Evolutionary conservation across 2,329 filamentous ascomycete species (phyloP).

Genomic region (Cadophora sp.): DNA sequence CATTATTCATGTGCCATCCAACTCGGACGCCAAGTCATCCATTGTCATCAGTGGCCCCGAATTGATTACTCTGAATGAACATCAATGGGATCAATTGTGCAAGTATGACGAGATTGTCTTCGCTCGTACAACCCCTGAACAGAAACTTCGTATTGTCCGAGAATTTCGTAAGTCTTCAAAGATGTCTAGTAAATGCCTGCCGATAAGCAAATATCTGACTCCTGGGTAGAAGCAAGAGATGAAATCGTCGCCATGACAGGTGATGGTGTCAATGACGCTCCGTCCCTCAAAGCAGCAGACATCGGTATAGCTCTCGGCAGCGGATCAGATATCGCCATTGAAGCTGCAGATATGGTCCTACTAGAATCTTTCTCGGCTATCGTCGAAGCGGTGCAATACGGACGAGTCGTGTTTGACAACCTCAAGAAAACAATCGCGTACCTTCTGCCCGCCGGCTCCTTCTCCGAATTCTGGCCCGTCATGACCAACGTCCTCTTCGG

Average conservation of each 20-base stretch:
- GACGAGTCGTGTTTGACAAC: constrained; percentile 80
- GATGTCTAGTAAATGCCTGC: no score
- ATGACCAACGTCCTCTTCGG: constrained; percentile 68
- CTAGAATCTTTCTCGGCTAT: constrained; percentile 75
- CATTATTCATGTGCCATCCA: constrained; percentile 13
- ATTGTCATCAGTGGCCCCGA: constrained; percentile 72
- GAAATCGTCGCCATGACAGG: constrained; percentile 63
- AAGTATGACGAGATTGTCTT: constrained; percentile 78
- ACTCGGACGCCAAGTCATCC: constrained; percentile 45
- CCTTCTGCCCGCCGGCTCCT: constrained; percentile 64
- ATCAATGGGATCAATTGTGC: constrained; percentile 71
- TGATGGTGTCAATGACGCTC: constrained; percentile 56
- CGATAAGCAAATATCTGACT: not conserved
- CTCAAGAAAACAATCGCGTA: constrained; percentile 72
- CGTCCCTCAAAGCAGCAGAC: constrained; percentile 66
- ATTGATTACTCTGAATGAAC: constrained; percentile 67
- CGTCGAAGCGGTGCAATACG: constrained; percentile 74
- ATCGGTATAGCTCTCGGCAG: constrained; percentile 67
- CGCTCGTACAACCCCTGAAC: constrained; percentile 77
- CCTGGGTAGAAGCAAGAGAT: constrained; percentile 52
- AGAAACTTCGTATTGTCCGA: constrained; percentile 80
- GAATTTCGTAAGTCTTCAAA: constrained; percentile 63
- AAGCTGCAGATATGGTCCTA: constrained; percentile 67
- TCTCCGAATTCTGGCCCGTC: constrained; percentile 68
- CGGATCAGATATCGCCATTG: constrained; percentile 66